Base-by-base conservation (phyloP, 495 filamentous ascomycete species). In the Terfezia claveryi region DNA sequence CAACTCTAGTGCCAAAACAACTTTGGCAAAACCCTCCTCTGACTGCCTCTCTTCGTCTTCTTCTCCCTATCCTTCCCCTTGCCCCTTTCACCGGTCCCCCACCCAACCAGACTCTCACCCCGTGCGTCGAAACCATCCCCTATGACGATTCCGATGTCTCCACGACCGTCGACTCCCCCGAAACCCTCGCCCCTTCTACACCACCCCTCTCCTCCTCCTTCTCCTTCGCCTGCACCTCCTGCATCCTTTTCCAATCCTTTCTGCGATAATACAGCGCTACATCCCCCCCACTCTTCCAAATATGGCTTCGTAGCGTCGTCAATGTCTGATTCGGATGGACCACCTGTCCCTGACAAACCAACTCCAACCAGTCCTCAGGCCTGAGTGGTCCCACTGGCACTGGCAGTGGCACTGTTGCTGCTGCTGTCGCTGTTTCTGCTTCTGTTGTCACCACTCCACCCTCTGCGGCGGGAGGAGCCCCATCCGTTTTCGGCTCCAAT, bases 251-350 rank as follows among this genome's bases (percentile, higher is more conserved):
- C 66, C 77, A 77, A 23, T 86, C 87, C 59, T 94, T 96, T 36
- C 85, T 74, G 63, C 87, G 89, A 74, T 96, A 98, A 59, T 84
- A 78, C 38, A 98, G 71, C 36, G 92, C 67, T 62, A 98, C 83
- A 67, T 98, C 91, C 53, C 82, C 86, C 11, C 84, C 83, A 23
- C 81, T 83, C 58, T 91, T 84, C 91, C 92, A 98, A 50, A 96
- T 72, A 61, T 94, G 85, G 8, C 85, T 78, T 50, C 86, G 80
- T 27, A 98, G 78, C 0, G 88, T 95, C 20, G 86, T 86, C 9
- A 98, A 75, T 46, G 83, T 95, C 83, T 94, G 94, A 10, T 81
- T 82, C 4, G 76, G 73, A 14, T 74, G 70, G 23, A 84, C 70
- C 53, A 77, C 58, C 73, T 83, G 83, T 46, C 85, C 81, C 65